Conservation (phyloP, 2,329 filamentous ascomycete species). For the Curvularia hawaiiensis region DNA sequence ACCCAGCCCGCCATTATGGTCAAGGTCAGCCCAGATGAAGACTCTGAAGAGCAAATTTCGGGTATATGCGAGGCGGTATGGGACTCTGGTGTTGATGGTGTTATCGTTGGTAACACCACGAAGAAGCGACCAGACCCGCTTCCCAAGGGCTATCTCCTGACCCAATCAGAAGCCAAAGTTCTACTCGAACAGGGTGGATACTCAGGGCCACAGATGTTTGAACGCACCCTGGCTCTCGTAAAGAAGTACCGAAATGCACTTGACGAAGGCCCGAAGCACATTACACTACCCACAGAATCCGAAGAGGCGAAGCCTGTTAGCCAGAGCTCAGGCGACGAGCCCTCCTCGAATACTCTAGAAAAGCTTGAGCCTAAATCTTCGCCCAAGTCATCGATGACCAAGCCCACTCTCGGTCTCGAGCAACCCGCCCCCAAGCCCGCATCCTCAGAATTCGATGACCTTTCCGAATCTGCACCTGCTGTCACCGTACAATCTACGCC, state of each 20-base stretch:
- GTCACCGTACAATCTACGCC: slow-evolving; percentile 27
- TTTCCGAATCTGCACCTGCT: slow-evolving; percentile 36
- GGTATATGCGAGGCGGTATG: slow-evolving; percentile 74
- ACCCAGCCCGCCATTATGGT: slow-evolving; percentile 88
- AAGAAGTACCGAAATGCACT: slow-evolving; percentile 70
- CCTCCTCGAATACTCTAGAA: slow-evolving; percentile 20
- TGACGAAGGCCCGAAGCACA: slow-evolving; percentile 50
- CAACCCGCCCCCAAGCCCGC: slow-evolving; percentile 23
- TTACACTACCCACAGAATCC: slow-evolving; percentile 14
- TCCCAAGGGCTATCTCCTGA: slow-evolving; percentile 68
- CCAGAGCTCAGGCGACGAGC: slow-evolving; percentile 18
- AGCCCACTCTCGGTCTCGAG: slow-evolving; percentile 27
- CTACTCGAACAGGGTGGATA: slow-evolving; percentile 84
- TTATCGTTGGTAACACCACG: slow-evolving; percentile 98
- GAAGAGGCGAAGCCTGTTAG: slow-evolving; percentile 15
- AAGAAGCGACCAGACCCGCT: slow-evolving; percentile 76
- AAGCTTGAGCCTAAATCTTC: slow-evolving; percentile 20
- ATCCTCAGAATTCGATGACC: slow-evolving; percentile 38
- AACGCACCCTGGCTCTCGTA: slow-evolving; percentile 78
- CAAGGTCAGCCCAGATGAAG: slow-evolving; percentile 96
- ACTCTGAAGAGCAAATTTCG: slow-evolving; percentile 79
- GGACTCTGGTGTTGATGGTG: slow-evolving; percentile 82
- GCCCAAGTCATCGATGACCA: slow-evolving; percentile 16
- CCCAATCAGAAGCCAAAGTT: slow-evolving; percentile 67
- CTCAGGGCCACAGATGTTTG: slow-evolving; percentile 88